Percentiles rank a stretch among this genome's conserved stretches.
phyloP scores from a whole-genome alignment of 1,284 basidiomycete genomes.

The Sphaerobolus stellatus region DNA sequence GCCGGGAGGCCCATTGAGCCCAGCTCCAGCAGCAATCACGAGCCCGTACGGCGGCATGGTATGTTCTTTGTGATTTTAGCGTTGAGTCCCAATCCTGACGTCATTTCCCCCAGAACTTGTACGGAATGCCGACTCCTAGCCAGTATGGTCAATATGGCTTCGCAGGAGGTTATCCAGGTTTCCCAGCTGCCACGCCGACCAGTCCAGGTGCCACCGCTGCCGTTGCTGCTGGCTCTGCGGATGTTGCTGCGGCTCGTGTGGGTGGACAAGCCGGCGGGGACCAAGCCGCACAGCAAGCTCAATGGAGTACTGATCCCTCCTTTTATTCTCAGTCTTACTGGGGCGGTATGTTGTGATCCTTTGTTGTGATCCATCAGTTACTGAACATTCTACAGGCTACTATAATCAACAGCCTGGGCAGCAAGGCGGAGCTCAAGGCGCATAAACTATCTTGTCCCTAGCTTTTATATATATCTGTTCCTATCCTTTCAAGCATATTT shows the following conservation, averaged over 20 bases:
- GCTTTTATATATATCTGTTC: slow-evolving; percentile 10
- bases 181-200: slow-evolving; percentile 53
- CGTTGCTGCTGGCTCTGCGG: slow-evolving; percentile 49
- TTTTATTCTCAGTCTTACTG: slow-evolving; percentile 78
- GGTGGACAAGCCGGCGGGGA: slow-evolving; percentile 51
- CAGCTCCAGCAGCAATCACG: slow-evolving; percentile 53
- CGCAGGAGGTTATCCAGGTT: slow-evolving; percentile 62
- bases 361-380: neutral
- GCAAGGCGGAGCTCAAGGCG: slow-evolving; percentile 48
- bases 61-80: neutral
- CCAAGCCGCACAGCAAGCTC: slow-evolving; percentile 55
- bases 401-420: slow-evolving; percentile 71
- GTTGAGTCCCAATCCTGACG: neutral
- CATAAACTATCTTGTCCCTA: slow-evolving; percentile 13
- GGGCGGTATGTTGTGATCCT: slow-evolving; percentile 58
- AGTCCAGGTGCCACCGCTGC: slow-evolving; percentile 47
- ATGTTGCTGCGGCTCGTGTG: slow-evolving; percentile 50
- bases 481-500: slow-evolving; percentile 13
- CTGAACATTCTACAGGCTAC: slow-evolving; percentile 51
- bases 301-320: slow-evolving; percentile 68
- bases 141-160: slow-evolving; percentile 80
- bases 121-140: slow-evolving; percentile 80
- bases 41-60: slow-evolving; percentile 6
- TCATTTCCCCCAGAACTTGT: slow-evolving; percentile 61
- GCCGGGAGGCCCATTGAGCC: slow-evolving; percentile 55